phyloP scores from a whole-genome alignment of 768 basidiomycete species.

The Pholiota molesta region DNA sequence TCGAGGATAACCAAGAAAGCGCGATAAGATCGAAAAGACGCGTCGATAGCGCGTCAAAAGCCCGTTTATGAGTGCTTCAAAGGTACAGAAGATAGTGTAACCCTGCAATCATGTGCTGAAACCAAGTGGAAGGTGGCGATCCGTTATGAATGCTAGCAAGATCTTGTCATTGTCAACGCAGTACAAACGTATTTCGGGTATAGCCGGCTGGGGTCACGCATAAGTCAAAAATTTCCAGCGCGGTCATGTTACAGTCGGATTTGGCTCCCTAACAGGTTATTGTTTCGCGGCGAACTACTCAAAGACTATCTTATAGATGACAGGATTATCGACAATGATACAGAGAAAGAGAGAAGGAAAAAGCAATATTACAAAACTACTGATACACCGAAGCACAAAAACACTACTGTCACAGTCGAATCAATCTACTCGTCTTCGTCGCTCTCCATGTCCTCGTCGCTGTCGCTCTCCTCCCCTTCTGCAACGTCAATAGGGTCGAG shows the following conservation, averaged over 20 bases:
- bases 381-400: slow-evolving; percentile 1
- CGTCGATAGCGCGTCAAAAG: neutral
- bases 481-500: slow-evolving; percentile 84
- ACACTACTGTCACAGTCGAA: neutral
- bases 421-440: slow-evolving; percentile 49
- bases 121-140: no score
- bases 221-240: no score
- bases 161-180: no score
- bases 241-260: no score
- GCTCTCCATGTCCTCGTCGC: slow-evolving; percentile 76
- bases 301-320: no score
- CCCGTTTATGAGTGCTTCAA: neutral
- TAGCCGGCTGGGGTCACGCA: no score
- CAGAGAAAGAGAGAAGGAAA: neutral
- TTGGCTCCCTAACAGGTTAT: no score
- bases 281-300: no score
- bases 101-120: no score
- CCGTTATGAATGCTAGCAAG: no score
- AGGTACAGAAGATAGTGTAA: no score
- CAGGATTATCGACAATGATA: neutral
- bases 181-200: no score
- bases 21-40: neutral
- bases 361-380: neutral
- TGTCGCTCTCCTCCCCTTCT: slow-evolving; percentile 87
- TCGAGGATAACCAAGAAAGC: neutral